phyloP scores from a whole-genome alignment of 208 protist genomes.

The Trypanosoma congolense region DNA sequence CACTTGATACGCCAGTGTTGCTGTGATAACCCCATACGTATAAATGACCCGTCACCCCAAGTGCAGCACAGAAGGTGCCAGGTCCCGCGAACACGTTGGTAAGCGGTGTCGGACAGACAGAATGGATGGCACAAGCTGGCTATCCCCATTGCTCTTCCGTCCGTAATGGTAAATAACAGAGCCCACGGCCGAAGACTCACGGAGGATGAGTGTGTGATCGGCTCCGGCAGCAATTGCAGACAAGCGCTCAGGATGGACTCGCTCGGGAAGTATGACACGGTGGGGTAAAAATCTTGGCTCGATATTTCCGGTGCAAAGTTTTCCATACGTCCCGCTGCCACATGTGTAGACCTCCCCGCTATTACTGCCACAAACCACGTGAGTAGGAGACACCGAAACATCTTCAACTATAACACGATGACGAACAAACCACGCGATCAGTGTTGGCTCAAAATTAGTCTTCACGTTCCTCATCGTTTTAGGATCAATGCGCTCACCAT shows the following conservation, averaged over 20 bases:
- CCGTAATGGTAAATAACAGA: conserved; percentile 81
- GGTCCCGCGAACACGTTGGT: conserved; percentile 41
- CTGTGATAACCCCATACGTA: conserved; percentile 77
- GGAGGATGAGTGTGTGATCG: conserved; percentile 73
- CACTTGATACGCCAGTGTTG: conserved; percentile 51
- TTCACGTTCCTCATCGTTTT: conserved; percentile 54
- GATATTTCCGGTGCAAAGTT: conserved; percentile 61
- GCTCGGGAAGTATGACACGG: conserved; percentile 57
- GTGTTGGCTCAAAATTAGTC: conserved; percentile 35
- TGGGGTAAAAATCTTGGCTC: conserved; percentile 29
- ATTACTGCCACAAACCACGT: conserved; percentile 59
- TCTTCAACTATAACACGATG: conserved; percentile 61
- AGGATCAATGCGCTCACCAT: conserved; percentile 49
- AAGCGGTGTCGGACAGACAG: conserved; percentile 23
- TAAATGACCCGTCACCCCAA: conserved; percentile 37
- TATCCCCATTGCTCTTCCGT: conserved; percentile 48
- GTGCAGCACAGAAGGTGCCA: conserved; percentile 33
- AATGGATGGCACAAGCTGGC: conserved; percentile 46
- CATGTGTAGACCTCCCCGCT: conserved; percentile 63
- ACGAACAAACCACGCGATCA: conserved; percentile 65
- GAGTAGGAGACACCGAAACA: conserved; percentile 50
- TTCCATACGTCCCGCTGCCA: conserved; percentile 65
- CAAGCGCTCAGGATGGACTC: conserved; percentile 45
- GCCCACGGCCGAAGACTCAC: conserved; percentile 46
- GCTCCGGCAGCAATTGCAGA: conserved; percentile 63